Percentiles rank a stretch among this genome's conserved stretches.
Evolutionary conservation across 2,329 filamentous ascomycete genomes (phyloP).

Genomic region (Colletotrichum incanum): DNA sequence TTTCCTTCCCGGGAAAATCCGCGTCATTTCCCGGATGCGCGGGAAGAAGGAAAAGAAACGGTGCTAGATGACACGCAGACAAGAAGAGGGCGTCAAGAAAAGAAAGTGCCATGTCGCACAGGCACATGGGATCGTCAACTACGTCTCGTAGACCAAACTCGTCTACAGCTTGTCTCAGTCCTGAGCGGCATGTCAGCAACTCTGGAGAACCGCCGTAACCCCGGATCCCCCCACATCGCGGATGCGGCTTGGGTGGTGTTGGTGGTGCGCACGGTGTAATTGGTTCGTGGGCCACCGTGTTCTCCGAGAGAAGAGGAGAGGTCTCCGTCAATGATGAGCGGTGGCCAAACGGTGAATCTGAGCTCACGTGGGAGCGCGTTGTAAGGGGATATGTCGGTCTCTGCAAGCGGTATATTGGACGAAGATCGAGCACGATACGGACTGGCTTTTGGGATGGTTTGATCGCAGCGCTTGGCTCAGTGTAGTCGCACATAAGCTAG

Average conservation of each 20-base stretch:
- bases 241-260: neutral
- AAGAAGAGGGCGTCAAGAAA: neutral
- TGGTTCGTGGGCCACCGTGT: neutral
- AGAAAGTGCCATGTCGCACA: constrained; percentile 22
- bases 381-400: constrained; percentile 1
- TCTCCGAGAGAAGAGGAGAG: too few relatives aligned
- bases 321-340: neutral
- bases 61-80: neutral
- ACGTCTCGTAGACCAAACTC: neutral
- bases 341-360: constrained; percentile 4
- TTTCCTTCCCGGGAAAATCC: neutral
- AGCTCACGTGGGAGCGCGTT: neutral
- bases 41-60: constrained; percentile 14
- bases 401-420: neutral
- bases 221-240: neutral
- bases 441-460: constrained; percentile 6
- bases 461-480: constrained; percentile 16
- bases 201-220: neutral
- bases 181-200: neutral
- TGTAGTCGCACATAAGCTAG: neutral
- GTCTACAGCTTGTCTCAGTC: neutral
- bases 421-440: neutral
- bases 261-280: neutral
- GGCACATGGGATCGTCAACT: neutral
- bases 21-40: neutral